Evolutionary conservation across 495 filamentous ascomycete genomes (phyloP), one percentile per base, ranked within the genome.

Genomic region (Penicillium cosmopolitanum): DNA sequence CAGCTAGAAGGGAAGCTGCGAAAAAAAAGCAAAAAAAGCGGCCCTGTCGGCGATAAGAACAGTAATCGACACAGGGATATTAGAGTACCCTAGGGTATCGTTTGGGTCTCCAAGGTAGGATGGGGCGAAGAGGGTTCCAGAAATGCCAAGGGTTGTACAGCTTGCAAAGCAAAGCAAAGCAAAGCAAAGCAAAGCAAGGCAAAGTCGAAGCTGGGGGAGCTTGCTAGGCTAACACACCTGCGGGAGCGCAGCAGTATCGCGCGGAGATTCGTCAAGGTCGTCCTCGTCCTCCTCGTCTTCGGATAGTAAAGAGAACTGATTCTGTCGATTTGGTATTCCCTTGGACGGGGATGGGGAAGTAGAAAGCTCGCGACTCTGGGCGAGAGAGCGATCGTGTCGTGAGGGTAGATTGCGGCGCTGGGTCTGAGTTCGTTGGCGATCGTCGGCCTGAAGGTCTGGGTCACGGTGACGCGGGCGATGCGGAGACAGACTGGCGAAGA

Each of bases 401-500:
- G 54, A 31, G 56, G 53, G 43, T 4, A 21, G 40, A 23, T 36
- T 51, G 25, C 28, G 46, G 28, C 8, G 28, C 28, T 31, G 28
- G 8, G 28, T 31, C 23, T 47, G 56, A 21, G 40, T 48, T 55
- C 43, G 57, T 62, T 55, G 66, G 46, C 40, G 63, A 64, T 64
- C 52, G 40, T 62, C 53, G 52, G 43, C 36, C 48, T 44, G 64
- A 42, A 21, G 19, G 19, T 21, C 19, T 21, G 23, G 23, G 23
- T 23, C 23, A 23, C 33, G 28, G 43, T 50, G 60, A 54, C 53
- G 53, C 53, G 35, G 56, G 64, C 62, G 60, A 63, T 50, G 61
- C 34, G 65, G 67, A 11, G 67, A 67, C 18, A 67, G 46, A 25
- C 21, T 57, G 50, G 55, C 42, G 28, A 67, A 36, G 43, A 65